Base-by-base conservation (phyloP, 129 eudicot genomes). In the Flaveria ramosissima region DNA sequence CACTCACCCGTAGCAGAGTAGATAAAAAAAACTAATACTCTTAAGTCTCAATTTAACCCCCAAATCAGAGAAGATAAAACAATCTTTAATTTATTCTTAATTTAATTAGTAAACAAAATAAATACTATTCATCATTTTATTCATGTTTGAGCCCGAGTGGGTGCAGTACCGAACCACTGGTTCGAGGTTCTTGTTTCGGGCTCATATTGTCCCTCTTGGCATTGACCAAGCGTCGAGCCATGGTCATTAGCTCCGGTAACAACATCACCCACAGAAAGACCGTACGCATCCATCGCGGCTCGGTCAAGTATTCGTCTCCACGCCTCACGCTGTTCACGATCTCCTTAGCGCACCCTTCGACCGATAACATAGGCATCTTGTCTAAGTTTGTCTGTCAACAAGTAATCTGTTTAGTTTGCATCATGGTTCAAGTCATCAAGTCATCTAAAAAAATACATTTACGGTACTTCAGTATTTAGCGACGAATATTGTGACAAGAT, bases 281-380 rank as follows among this genome's bases (percentile, higher is more conserved):
- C 2, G 63, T 17, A 20, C 10, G 19, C 75, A 80, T 73, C 85
- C 82, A 77, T 45, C 39, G 32, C 47, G 85, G 82, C 70, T 82
- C 71, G 30, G 73, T 41, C 82, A 82, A 53, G 85, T 72, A 65
- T 19, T 71, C 78, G 26, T 77, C 78, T 53, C 85, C 85, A 42
- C 82, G 82, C 7, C 74, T 76, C 7, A 51, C 75, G 9, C 78
- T 46, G 6, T 71, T 72, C 43, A 77, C 82, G 3, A 72, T 68
- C 3, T 74, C 71, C 42, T 73, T 82, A n/a, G 79, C 79, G 3
- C 79, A 82, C 64, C 51, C 78, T 64, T 55, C 82, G 1, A 43
- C 85, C 0, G 78, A 45, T 46, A 63, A 16, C 7, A 51, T 5
- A 2, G 85, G 85, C 17, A 57, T 4, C 70, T 66, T 17, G 2